Evolutionary conservation across 306 rosid species (phyloP), one percentile per base, ranked within the genome.

Genomic region (Sphenostylis stenocarpa): DNA sequence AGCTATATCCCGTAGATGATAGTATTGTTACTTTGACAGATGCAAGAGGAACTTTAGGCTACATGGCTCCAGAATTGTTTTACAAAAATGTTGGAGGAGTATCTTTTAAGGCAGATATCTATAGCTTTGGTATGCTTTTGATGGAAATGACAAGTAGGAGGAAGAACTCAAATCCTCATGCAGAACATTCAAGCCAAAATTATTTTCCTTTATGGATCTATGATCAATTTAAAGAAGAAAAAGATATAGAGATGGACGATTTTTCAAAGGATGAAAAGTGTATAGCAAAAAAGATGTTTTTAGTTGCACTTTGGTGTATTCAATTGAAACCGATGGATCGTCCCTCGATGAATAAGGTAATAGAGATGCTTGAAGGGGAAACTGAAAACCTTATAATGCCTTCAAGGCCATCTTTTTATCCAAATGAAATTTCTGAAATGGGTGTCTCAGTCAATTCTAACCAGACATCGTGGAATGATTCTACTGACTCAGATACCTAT

Each of bases 1-100:
- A 56, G 56, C 6, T 81, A 15, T 75, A 69, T 49, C 14, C 61
- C 0, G 0, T 1, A 0, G 14, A 81, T 34, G 34, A 29, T 3
- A 75, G 33, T 1, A 60, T 20, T 68, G 60, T 75, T 5, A 3
- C 39, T 6, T 29, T 81, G 7, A 75, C 77, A n/a, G 53, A 41
- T 33, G 73, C 67, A 52, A 80, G 61, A 11, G 73, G 83, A 5
- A 80, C 74, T 19, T 1, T 80, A 0, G 83, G 83, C 4, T 81
- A 81, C 24, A 81, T 57, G 17, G 62, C 62, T 56, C 62, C 62
- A 1, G 34, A 56, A 56, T 12, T 56, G 4, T 56, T 56, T 14
- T 56, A 57, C 19, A 26, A 57, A 12, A 57, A 57, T 57, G 6
- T 57, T 26, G 64, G 64, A 1, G 36, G 36, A 24, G 17, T 57